These are phyloP conservation scores for Cyclocybe cylindracea DNA, from an alignment of 768 basidiomycete genomes.

Conservation along the genomic window DNA sequence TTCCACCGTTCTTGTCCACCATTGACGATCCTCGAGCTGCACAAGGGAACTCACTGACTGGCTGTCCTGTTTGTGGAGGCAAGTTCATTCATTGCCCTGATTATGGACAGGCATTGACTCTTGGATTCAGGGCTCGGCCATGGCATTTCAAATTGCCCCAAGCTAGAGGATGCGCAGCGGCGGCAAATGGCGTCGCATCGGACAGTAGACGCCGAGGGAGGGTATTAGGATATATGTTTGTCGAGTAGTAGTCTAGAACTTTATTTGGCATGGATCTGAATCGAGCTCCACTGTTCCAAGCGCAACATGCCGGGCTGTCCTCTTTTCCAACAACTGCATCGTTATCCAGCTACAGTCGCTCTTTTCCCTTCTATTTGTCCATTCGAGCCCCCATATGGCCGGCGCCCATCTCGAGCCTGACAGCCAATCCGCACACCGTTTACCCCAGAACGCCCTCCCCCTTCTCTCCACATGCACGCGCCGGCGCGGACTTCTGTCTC, in stretches of 20 bases:
- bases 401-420: no score
- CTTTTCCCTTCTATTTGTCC: no score
- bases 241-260: neutral
- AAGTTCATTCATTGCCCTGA: slow-evolving; percentile 16
- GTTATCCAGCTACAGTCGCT: no score
- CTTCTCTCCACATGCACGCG: slow-evolving; percentile 1
- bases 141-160: slow-evolving; percentile 92
- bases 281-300: no score
- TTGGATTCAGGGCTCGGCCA: slow-evolving; percentile 80
- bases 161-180: slow-evolving; percentile 90
- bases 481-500: slow-evolving; percentile 18
- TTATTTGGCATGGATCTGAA: no score
- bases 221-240: slow-evolving; percentile 15
- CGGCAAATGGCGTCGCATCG: slow-evolving; percentile 89
- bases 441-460: no score
- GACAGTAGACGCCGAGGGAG: slow-evolving; percentile 63
- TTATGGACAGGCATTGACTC: slow-evolving; percentile 2
- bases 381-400: no score
- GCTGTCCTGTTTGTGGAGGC: slow-evolving; percentile 97
- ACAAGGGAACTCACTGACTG: slow-evolving; percentile 76
- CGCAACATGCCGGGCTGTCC: no score
- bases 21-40: slow-evolving; percentile 89
- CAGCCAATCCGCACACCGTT: no score
- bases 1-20: slow-evolving; percentile 87
- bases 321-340: no score